Evolutionary conservation across 805 yeast genomes (phyloP), one percentile per base, ranked within the genome.

Genomic region (Yamadazyma scolyti): DNA sequence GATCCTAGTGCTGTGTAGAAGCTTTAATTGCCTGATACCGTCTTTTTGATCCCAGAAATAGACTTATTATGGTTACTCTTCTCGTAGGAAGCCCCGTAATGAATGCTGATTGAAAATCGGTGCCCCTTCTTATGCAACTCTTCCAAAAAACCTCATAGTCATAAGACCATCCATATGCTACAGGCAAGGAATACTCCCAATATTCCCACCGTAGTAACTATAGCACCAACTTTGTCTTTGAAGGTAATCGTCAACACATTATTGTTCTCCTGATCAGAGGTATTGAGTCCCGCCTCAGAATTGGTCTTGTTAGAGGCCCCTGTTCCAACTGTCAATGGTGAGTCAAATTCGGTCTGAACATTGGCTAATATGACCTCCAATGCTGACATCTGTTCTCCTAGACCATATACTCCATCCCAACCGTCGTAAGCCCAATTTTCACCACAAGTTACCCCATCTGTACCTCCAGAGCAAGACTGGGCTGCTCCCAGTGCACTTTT

Each of bases 151-250:
- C n/a, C n/a, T n/a, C n/a, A n/a, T n/a, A n/a, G n/a, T n/a, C n/a
- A n/a, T n/a, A n/a, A 75, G 31, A 77, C 52, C 87, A 88, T 80
- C 96, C 96, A 87, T 17, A 77, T 64, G 15, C 82, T 71, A 16
- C 87, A 76, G 19, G 78, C 84, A 15, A 78, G 52, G 16, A 86
- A 47, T 2, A 68, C 50, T 2, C 74, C 73, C 39, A 85, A 52
- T 1, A 81, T 76, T 4, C 84, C 58, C 1, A 88, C 93, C 0
- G 97, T 89, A 25, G 84, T 53, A 14, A 86, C 64, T 25, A 90
- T 95, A 2, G 96, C 96, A 30, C 96, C 97, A 2, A 85, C 95
- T 47, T 71, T 75, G 47, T 85, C 95, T 37, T 73, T 75, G 0
- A 63, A 54, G 1, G 75, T 64, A 25, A 87, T 74, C 1, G 54